Evolutionary conservation across 805 yeast species (phyloP), one percentile per base, ranked within the genome.

Genomic region (Lipomyces japonicus): DNA sequence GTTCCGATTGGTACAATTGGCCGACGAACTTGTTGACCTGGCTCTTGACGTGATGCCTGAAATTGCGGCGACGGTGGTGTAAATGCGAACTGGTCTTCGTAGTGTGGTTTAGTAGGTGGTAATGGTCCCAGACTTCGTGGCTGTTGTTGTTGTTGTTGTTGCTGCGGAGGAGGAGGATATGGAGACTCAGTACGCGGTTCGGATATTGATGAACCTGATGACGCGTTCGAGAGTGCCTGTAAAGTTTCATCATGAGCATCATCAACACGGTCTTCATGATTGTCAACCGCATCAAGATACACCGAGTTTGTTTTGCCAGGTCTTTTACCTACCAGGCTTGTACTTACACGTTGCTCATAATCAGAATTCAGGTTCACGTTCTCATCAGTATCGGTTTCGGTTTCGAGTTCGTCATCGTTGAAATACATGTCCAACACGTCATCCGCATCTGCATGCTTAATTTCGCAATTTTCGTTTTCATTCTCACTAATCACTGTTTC

Each of bases 161-260:
- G 45, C 2, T 26, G 24, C 26, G 40, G 26, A 4, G 39, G 21
- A 3, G 38, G 50, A 30, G 37, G 50, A 37, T 39, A 46, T 16
- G 55, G 55, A 7, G 55, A 51, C 40, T 45, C 55, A 1, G 55
- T 51, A 12, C 55, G 48, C 7, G 55, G 55, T 28, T 51, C 55
- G 7, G 55, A 51, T 14, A 43, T 43, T 10, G 46, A 47, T 14
- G 54, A 39, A 14, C 48, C 31, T 7, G 48, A 39, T 18, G 48
- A 44, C 6, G 46, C 42, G 32, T 46, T 39, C 10, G 51, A 50
- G 12, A 35, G 23, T 16, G 14, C 42, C 6, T 40, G 45, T 4
- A 22, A 39, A 10, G 40, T 28, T n/a, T 10, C 50, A 3, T 21
- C 30, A 16, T 42, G 37, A 10, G 39, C 48, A 18, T 16, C 21